Percentiles rank a stretch among this genome's conserved stretches.
phyloP scores from a whole-genome alignment of 129 eudicot species.

The Centaurea solstitialis region DNA sequence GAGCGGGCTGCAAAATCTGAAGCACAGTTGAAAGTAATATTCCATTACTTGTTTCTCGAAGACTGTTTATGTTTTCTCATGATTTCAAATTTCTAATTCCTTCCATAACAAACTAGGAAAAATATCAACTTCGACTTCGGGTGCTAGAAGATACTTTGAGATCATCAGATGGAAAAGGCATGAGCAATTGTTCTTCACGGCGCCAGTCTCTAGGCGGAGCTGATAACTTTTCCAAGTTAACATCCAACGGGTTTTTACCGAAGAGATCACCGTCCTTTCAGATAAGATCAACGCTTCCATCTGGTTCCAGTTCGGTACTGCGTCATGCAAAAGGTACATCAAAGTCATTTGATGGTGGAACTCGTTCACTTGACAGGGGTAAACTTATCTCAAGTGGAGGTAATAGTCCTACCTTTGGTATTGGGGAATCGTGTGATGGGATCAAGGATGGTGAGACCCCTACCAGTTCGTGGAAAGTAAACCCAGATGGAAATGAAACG shows the following conservation, averaged over 20 bases:
- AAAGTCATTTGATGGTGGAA: constrained; percentile 93
- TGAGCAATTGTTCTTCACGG: constrained; percentile 62
- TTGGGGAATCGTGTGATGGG: constrained; percentile 58
- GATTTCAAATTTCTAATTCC: background rate
- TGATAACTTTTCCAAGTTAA: constrained; percentile 69
- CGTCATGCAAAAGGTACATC: constrained; percentile 93
- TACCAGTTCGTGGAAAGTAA: constrained; percentile 58
- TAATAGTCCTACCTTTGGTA: constrained; percentile 62
- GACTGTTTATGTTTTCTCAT: background rate
- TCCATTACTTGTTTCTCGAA: background rate
- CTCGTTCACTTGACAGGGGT: constrained; percentile 83
- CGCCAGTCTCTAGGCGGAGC: constrained; percentile 94
- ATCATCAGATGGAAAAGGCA: constrained; percentile 56
- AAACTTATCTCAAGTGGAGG: constrained; percentile 65
- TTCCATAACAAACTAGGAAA: constrained; percentile 53
- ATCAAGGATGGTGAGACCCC: constrained; percentile 55
- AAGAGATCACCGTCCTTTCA: constrained; percentile 86
- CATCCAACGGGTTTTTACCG: constrained; percentile 83
- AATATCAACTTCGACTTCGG: constrained; percentile 70
- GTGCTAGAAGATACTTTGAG: constrained; percentile 87
- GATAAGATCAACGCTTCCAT: constrained; percentile 59
- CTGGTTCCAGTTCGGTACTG: constrained; percentile 68
- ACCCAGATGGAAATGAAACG: constrained; percentile 66
- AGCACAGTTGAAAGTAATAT: constrained; percentile 74
- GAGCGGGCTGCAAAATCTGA: constrained; percentile 90